Evolutionary conservation across 208 protist genomes (phyloP), one percentile per base, ranked within the genome.

Genomic region (Leishmania tropica): DNA sequence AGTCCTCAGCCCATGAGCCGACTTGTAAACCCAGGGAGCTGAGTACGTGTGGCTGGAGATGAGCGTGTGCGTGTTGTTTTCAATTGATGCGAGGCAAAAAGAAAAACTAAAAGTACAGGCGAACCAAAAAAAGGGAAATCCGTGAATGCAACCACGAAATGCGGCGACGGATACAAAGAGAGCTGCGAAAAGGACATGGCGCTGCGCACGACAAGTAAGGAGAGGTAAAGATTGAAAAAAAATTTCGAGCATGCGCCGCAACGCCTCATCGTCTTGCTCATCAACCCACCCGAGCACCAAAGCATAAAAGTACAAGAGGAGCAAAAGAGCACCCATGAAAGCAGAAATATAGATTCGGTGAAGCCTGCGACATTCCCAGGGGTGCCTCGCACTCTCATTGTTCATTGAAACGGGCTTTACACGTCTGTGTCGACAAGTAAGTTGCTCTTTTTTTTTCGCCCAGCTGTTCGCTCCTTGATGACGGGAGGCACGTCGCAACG

Each of bases 21-120:
- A 82, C 78, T 82, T 76, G 78, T 79, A 79, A 82, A 81, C 72
- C 45, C 70, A 72, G 56, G 62, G 67, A 82, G 54, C 54, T 48
- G 73, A 79, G 42, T n/a, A 60, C 6, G 68, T 64, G 24, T 28
- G 51, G 56, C 24, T 37, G 67, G 7, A 31, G 31, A 28, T 72
- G 8, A 24, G 13, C 21, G 40, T n/a, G 67, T 45, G 67, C 40
- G 24, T n/a, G 67, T 15, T 19, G 58, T 31, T 64, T 64, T 17
- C 28, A 64, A 8, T 7, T 64, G 24, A 40, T 54, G 13, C 42
- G 2, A 35, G 5, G 45, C n/a, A 10, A 24, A 60, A 19, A 13
- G 10, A 60, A 42, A 58, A 60, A 19, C 4, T 11, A 75, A 28
- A 60, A 60, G 58, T 31, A 15, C 8, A 11, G 15, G 8, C 24